These are phyloP conservation scores for Clarireedia hainanense DNA, from an alignment of 2,329 filamentous ascomycete genomes.

Conservation along the genomic window DNA sequence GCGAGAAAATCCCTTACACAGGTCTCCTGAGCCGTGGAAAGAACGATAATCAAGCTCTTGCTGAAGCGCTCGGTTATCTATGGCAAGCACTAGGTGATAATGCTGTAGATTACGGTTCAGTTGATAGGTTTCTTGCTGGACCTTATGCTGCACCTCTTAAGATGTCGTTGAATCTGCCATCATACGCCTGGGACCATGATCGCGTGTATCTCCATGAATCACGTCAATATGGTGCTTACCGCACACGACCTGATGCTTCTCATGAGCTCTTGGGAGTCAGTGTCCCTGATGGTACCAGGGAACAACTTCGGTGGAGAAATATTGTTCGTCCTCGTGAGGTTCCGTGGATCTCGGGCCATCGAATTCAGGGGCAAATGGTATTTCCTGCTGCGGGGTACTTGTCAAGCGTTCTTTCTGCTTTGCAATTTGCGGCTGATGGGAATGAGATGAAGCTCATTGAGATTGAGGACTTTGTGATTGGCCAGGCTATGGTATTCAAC, in stretches of 20 bases:
- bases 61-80: neutral
- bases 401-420: too few species aligned
- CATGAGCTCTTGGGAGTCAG: slow-evolving; percentile 14
- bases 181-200: slow-evolving; percentile 9
- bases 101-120: neutral
- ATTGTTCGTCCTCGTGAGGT: too few species aligned
- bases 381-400: too few species aligned
- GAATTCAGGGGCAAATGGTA: too few species aligned
- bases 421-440: too few species aligned
- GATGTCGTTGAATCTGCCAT: slow-evolving; percentile 2
- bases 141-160: neutral
- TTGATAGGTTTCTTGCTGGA: neutral
- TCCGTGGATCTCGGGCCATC: too few species aligned
- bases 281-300: too few species aligned
- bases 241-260: neutral
- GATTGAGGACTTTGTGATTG: too few species aligned
- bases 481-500: too few species aligned
- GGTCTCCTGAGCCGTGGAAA: slow-evolving; percentile 10
- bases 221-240: slow-evolving; percentile 18
- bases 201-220: slow-evolving; percentile 44
- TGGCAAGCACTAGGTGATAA: slow-evolving; percentile 8
- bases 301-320: too few species aligned
- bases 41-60: slow-evolving; percentile 5
- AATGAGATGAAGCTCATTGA: too few species aligned
- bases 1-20: slow-evolving; percentile 9